Percentiles rank a stretch among this genome's conserved stretches.
phyloP scores from a whole-genome alignment of 2,329 filamentous ascomycete species.

The Claviceps maximensis region DNA sequence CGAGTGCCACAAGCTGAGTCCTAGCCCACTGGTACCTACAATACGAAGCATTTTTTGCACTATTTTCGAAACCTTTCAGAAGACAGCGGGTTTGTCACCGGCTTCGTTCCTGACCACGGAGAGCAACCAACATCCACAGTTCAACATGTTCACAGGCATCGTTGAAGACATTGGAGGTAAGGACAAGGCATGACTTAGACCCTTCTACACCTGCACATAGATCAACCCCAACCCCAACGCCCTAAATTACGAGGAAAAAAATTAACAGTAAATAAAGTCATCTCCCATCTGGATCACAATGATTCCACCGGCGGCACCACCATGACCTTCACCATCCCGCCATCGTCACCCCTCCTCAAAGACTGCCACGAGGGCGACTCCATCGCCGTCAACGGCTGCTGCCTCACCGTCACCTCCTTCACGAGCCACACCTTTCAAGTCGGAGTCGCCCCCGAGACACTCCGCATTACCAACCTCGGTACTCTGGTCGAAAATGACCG shows the following conservation, averaged over 20 bases:
- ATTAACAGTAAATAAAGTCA: constrained; percentile 39
- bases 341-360: constrained; percentile 57
- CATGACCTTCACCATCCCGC: constrained; percentile 64
- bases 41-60: no score
- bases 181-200: no score
- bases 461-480: constrained; percentile 92
- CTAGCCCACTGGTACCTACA: not conserved
- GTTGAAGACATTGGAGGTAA: constrained; percentile 85
- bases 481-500: constrained; percentile 47
- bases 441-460: constrained; percentile 87
- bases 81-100: not conserved
- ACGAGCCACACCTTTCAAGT: constrained; percentile 59
- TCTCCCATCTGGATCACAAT: constrained; percentile 67
- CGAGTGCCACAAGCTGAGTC: not conserved
- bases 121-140: not conserved
- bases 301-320: constrained; percentile 81
- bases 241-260: no score
- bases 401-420: constrained; percentile 68
- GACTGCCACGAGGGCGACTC: constrained; percentile 85
- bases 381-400: constrained; percentile 91
- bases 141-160: constrained; percentile 84
- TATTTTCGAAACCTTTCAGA: no score
- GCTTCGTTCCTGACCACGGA: no score
- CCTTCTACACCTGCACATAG: no score
- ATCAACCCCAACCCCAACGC: no score